Conservation (phyloP, 2,329 filamentous ascomycete species). For the Colletotrichum cereale region DNA sequence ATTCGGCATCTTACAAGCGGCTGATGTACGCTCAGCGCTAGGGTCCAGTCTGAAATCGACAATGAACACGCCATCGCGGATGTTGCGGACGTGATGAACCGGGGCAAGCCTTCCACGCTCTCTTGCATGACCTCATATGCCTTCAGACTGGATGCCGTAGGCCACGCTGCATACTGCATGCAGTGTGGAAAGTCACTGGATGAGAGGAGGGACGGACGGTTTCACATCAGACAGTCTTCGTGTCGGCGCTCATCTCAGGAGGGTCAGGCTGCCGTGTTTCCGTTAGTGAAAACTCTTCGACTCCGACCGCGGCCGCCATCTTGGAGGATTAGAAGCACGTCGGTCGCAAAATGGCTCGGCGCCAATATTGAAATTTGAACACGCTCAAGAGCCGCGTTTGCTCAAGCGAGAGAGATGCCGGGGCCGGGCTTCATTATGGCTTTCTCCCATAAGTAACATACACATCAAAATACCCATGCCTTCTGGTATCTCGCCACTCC, state of each 20-base stretch:
- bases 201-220: not conserved
- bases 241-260: not conserved
- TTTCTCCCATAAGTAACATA: slow-evolving; percentile 42
- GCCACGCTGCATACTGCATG: not conserved
- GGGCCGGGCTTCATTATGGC: slow-evolving; percentile 1
- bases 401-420: not conserved
- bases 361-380: not conserved
- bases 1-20: not conserved
- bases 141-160: not conserved
- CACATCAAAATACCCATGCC: slow-evolving; percentile 42
- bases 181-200: not conserved
- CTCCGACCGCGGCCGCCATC: not conserved
- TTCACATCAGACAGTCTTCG: slow-evolving; percentile 12
- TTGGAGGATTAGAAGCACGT: not conserved
- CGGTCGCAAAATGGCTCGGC: not conserved
- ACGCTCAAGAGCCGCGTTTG: not conserved
- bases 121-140: not conserved
- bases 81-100: not conserved
- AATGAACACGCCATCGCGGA: not conserved
- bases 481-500: slow-evolving; percentile 39
- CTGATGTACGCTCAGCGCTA: not conserved
- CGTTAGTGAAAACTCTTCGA: not conserved
- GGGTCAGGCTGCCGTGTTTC: not conserved
- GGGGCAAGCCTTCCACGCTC: not conserved
- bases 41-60: not conserved